phyloP scores from a whole-genome alignment of 352 stramenopile species.

The Pythium angustatum region DNA sequence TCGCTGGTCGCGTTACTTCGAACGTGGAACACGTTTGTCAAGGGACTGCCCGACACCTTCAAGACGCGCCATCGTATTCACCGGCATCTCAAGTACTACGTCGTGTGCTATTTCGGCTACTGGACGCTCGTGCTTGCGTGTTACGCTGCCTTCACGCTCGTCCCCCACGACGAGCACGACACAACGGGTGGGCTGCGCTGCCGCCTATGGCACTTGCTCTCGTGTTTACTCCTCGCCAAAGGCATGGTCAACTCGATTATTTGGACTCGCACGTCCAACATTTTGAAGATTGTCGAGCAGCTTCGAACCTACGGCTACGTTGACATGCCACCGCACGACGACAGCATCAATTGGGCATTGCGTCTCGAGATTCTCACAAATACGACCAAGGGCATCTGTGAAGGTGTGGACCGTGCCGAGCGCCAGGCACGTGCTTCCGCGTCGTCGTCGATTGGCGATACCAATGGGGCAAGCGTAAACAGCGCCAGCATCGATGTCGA shows the following conservation, averaged over 20 bases:
- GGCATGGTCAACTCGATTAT: slow-evolving; percentile 82
- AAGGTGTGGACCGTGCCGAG: slow-evolving; percentile 69
- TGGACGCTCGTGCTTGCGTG: slow-evolving; percentile 76
- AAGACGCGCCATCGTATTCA: slow-evolving; percentile 73
- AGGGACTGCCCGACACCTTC: slow-evolving; percentile 76
- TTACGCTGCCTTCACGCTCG: slow-evolving; percentile 68
- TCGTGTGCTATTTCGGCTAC: slow-evolving; percentile 86
- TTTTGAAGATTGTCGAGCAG: slow-evolving; percentile 72
- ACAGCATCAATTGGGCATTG: slow-evolving; percentile 87
- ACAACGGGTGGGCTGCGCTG: slow-evolving; percentile 44
- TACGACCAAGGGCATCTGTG: slow-evolving; percentile 84
- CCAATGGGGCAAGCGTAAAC: slow-evolving; percentile 13
- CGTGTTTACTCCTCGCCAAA: slow-evolving; percentile 69
- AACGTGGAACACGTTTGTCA: slow-evolving; percentile 80
- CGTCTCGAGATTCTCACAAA: slow-evolving; percentile 86
- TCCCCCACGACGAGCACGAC: slow-evolving; percentile 36
- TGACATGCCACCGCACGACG: slow-evolving; percentile 61
- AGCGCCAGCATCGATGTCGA: slow-evolving; percentile 31
- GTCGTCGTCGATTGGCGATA: slow-evolving; percentile 31
- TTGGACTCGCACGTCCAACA: slow-evolving; percentile 84
- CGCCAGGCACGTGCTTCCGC: slow-evolving; percentile 48
- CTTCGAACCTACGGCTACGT: slow-evolving; percentile 60
- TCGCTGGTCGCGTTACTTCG: slow-evolving; percentile 73
- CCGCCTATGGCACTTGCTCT: slow-evolving; percentile 72
- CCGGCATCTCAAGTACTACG: slow-evolving; percentile 85